Conservation (phyloP, 805 yeast genomes). For the Cyberlindnera lachancei region DNA sequence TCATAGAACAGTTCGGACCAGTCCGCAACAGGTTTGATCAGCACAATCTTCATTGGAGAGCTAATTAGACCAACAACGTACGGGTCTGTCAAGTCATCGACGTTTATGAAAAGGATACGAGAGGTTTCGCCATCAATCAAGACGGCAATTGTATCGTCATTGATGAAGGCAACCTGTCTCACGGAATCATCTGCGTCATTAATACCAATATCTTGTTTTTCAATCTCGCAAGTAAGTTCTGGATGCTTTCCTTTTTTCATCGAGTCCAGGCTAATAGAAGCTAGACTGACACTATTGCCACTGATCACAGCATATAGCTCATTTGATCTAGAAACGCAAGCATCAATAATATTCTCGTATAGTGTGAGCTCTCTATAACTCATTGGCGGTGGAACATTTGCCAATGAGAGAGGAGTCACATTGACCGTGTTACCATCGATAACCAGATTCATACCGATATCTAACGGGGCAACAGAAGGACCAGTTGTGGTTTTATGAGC, state of each 20-base stretch:
- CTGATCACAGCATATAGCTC: constrained; percentile 51
- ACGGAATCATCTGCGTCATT: constrained; percentile 38
- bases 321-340: constrained; percentile 57
- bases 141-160: constrained; percentile 46
- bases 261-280: constrained; percentile 37
- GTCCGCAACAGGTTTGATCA: constrained; percentile 48
- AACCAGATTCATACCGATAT: constrained; percentile 73
- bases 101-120: constrained; percentile 42
- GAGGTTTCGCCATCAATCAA: constrained; percentile 49
- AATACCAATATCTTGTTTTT: constrained; percentile 29
- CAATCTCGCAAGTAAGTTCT: constrained; percentile 12
- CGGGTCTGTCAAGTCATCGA: constrained; percentile 36
- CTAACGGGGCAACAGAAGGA: constrained; percentile 59
- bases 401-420: constrained; percentile 75
- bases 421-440: constrained; percentile 67
- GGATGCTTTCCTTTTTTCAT: constrained; percentile 45
- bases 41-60: constrained; percentile 42
- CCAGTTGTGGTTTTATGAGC: constrained; percentile 59
- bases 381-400: constrained; percentile 94
- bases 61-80: constrained; percentile 34
- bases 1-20: constrained; percentile 48
- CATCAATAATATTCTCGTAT: constrained; percentile 49
- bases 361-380: constrained; percentile 59
- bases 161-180: constrained; percentile 59
- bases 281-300: constrained; percentile 36